Percentiles rank a stretch among this genome's conserved stretches.
Conservation (phyloP, 1,139 yeast genomes). For the Diutina siamensis region DNA sequence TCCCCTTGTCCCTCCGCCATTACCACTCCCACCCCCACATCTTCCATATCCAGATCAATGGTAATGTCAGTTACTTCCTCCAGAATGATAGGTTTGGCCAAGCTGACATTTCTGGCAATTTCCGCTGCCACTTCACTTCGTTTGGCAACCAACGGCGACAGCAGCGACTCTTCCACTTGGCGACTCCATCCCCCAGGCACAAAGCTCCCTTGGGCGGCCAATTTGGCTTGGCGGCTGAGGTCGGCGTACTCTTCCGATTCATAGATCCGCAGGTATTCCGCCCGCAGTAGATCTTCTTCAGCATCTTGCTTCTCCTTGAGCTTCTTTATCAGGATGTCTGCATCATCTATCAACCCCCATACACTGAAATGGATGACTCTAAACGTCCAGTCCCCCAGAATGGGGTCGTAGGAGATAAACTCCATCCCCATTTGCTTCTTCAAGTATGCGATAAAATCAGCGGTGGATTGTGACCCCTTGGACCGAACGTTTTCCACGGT, state of each 20-base stretch:
- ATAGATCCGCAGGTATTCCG: conserved; percentile 20
- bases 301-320: conserved; percentile 14
- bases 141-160: conserved; percentile 8
- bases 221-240: conserved; percentile 27
- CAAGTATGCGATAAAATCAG: conserved; percentile 35
- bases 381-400: conserved; percentile 70
- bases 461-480: conserved; percentile 14
- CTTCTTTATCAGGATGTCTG: not conserved
- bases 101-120: conserved; percentile 17
- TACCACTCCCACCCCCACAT: not conserved
- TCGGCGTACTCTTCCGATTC: conserved; percentile 18
- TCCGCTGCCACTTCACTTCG: conserved; percentile 18
- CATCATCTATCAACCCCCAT: conserved; percentile 80
- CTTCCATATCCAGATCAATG: not conserved
- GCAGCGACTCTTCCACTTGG: conserved; percentile 9
- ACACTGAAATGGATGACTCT: conserved; percentile 84
- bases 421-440: conserved; percentile 52
- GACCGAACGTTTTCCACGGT: conserved; percentile 36
- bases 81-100: conserved; percentile 13
- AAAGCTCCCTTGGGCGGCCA: conserved; percentile 18
- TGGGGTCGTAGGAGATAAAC: conserved; percentile 69
- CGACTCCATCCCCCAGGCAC: conserved; percentile 29
- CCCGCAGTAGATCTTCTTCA: conserved; percentile 15
- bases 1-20: not conserved
- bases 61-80: not conserved